A percentile compares a stretch with the other conserved stretches of the same genome.
These are phyloP conservation scores for Eucalyptus pauciflora DNA, from an alignment of 345 rosid genomes.

Conservation along the genomic window DNA sequence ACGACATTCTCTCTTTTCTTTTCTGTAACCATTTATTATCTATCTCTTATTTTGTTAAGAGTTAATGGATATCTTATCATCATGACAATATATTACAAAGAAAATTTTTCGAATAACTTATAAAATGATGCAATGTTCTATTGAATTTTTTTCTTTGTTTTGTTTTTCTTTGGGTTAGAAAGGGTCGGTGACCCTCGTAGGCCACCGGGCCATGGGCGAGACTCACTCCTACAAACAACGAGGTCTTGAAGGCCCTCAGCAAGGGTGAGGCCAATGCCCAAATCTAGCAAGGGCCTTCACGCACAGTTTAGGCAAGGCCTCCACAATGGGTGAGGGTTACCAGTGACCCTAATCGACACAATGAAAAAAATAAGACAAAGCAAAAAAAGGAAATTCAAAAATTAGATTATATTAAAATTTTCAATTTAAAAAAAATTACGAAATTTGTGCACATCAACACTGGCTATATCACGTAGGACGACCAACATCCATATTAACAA, in stretches of 20 bases:
- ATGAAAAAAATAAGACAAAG: too few species aligned
- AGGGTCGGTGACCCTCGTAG: too few species aligned
- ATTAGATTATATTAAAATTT: too few species aligned
- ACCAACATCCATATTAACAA: rapidly evolving
- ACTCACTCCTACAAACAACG: background rate
- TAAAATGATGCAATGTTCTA: background rate
- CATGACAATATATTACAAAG: background rate
- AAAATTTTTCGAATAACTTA: background rate
- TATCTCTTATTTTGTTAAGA: background rate
- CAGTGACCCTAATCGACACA: rapidly evolving
- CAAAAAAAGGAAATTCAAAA: background rate
- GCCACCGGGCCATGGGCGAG: background rate
- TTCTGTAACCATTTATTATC: background rate
- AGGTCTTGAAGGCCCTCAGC: background rate
- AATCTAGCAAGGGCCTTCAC: background rate
- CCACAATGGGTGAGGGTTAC: too few species aligned
- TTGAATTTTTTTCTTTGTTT: background rate
- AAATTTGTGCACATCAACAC: background rate
- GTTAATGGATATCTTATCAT: background rate
- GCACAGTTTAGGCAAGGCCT: background rate
- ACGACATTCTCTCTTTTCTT: background rate
- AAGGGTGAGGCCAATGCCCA: background rate
- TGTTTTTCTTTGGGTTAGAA: background rate
- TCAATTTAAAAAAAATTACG: too few species aligned
- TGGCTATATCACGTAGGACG: rapidly evolving